These are phyloP conservation scores for Juglanconis oblonga DNA, from an alignment of 2,329 filamentous ascomycete genomes.

Conservation along the genomic window DNA sequence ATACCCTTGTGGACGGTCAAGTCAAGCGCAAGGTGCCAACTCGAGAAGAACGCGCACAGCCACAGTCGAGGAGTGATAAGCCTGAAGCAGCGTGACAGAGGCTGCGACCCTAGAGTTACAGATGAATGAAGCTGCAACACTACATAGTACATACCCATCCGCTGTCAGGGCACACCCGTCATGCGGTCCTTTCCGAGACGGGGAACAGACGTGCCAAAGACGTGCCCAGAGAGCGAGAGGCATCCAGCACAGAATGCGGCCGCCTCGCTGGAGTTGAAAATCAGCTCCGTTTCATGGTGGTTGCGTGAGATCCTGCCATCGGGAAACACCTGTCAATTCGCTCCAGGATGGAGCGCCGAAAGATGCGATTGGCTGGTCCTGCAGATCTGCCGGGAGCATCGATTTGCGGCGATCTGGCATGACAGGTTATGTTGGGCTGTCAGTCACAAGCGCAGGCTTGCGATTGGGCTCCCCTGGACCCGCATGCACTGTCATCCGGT, in stretches of 20 bases:
- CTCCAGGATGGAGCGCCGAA: constrained; percentile 2
- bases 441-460: constrained; percentile 17
- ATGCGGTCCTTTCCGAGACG: background rate
- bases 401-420: constrained; percentile 20
- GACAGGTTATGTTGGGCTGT: constrained; percentile 15
- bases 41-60: background rate
- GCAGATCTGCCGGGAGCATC: constrained; percentile 20
- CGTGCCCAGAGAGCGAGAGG: background rate
- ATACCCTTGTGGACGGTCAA: no score
- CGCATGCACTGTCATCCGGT: constrained; percentile 19
- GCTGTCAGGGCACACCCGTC: background rate
- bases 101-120: background rate
- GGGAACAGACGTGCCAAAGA: no score
- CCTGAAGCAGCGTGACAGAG: background rate
- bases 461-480: constrained; percentile 17
- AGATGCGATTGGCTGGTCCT: constrained; percentile 18
- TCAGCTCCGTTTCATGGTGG: background rate
- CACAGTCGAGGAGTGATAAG: background rate
- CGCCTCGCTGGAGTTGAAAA: background rate
- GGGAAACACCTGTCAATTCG: constrained; percentile 11
- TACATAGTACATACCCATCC: background rate
- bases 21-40: no score
- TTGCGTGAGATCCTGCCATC: background rate
- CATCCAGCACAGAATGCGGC: background rate
- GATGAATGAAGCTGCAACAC: background rate